Percentiles rank a stretch among this genome's conserved stretches.
These are phyloP conservation scores for Rachicladosporium sp. DNA, from an alignment of 2,329 filamentous ascomycete genomes.

Conservation along the genomic window DNA sequence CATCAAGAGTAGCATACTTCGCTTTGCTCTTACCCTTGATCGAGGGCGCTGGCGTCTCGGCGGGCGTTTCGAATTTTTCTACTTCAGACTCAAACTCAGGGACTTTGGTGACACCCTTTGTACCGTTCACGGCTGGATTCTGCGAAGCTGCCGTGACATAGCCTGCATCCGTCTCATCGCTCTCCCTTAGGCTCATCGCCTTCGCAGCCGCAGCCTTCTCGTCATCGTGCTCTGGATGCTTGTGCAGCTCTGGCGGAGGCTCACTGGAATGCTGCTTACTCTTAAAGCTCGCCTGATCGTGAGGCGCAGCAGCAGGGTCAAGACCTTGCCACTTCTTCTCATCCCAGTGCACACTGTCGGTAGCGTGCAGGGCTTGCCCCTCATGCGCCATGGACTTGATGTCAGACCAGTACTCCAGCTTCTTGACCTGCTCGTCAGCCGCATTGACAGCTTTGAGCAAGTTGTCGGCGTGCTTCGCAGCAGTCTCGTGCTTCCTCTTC, in stretches of 20 bases:
- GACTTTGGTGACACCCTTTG: background rate
- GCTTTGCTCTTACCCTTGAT: constrained; percentile 2
- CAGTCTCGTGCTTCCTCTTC: constrained; percentile 27
- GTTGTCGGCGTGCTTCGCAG: constrained; percentile 45
- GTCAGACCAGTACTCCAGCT: constrained; percentile 80
- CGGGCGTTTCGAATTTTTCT: constrained; percentile 1
- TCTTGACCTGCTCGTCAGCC: constrained; percentile 68
- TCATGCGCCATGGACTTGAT: constrained; percentile 29
- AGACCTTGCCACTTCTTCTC: constrained; percentile 6
- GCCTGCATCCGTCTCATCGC: constrained; percentile 2
- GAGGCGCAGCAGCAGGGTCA: constrained; percentile 3
- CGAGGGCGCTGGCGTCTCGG: background rate
- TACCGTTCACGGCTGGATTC: background rate
- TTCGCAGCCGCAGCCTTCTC: background rate
- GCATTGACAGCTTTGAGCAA: constrained; percentile 63
- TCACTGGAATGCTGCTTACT: constrained; percentile 11
- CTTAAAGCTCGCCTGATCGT: constrained; percentile 7
- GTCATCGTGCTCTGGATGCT: constrained; percentile 7
- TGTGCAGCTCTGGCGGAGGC: constrained; percentile 7
- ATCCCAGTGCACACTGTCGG: constrained; percentile 4
- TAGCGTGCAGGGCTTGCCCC: constrained; percentile 1
- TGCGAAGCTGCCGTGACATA: constrained; percentile 2
- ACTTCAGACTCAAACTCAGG: background rate
- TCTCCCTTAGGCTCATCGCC: constrained; percentile 1
- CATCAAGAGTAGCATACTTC: background rate